These are phyloP conservation scores for Populus euphratica DNA, from an alignment of 345 rosid species.

Conservation along the genomic window DNA sequence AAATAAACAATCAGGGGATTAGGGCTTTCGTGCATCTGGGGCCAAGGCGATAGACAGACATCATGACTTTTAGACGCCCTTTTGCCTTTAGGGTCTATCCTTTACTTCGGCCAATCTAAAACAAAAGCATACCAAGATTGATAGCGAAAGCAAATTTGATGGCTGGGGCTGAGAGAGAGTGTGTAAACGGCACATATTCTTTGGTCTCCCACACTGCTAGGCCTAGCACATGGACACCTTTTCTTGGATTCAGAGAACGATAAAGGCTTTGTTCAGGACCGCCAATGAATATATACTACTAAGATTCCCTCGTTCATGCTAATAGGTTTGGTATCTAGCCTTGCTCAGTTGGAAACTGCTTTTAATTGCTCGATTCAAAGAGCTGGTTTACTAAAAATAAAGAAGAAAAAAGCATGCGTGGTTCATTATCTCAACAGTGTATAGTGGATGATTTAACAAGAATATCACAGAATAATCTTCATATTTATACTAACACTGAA, in stretches of 20 bases:
- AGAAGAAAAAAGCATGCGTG: background rate
- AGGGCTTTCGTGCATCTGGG: background rate
- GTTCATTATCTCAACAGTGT: background rate
- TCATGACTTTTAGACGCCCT: background rate
- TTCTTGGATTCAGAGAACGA: background rate
- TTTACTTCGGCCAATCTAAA: constrained; percentile 17
- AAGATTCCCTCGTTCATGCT: background rate
- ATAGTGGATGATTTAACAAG: background rate
- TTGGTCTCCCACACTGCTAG: background rate
- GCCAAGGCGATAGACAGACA: background rate
- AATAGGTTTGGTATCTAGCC: background rate
- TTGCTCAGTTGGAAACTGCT: background rate
- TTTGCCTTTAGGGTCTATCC: background rate
- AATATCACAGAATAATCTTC: background rate
- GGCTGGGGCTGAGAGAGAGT: constrained; percentile 23
- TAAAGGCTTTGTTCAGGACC: background rate
- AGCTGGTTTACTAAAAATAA: background rate
- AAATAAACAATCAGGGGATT: background rate
- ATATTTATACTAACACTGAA: background rate
- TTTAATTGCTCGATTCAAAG: background rate
- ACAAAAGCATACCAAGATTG: constrained; percentile 7
- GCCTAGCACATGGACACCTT: background rate
- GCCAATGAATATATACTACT: background rate
- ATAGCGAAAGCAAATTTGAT: constrained; percentile 31
- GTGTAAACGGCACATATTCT: constrained; percentile 29